Percentiles rank a stretch among this genome's conserved stretches.
Conservation (phyloP, 257 asterid species). For the Plectranthus barbatus region DNA sequence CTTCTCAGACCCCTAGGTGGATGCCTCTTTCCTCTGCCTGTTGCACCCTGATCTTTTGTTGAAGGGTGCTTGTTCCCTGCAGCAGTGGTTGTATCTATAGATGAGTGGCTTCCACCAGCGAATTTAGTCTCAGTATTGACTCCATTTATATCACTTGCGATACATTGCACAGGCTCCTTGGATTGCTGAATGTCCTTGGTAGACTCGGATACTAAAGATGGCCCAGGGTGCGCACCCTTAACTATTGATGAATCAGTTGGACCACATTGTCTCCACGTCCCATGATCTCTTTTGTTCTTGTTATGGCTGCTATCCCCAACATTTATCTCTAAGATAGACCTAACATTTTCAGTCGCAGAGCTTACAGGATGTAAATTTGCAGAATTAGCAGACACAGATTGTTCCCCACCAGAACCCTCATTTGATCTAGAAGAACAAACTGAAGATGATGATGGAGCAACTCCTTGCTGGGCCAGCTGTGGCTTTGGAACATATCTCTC, state of each 20-base stretch:
- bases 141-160: too few relatives aligned
- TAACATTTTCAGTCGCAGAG: constrained; percentile 23
- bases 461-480: constrained; percentile 82
- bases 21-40: constrained; percentile 59
- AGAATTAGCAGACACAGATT: constrained; percentile 20
- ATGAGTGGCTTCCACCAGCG: constrained; percentile 12
- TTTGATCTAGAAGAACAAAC: constrained; percentile 24
- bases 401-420: constrained; percentile 29
- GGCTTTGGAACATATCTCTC: constrained; percentile 95
- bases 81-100: constrained; percentile 15
- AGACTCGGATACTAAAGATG: constrained; percentile 32
- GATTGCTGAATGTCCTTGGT: constrained; percentile 23
- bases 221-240: constrained; percentile 21
- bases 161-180: constrained; percentile 21
- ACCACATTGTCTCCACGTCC: constrained; percentile 56
- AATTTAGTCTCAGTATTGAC: too few relatives aligned
- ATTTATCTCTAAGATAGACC: constrained; percentile 26
- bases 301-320: constrained; percentile 37
- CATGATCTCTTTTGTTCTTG: constrained; percentile 53
- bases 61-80: constrained; percentile 25
- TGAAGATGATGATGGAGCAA: constrained; percentile 32
- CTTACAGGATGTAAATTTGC: too few relatives aligned
- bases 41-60: constrained; percentile 43
- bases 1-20: constrained; percentile 33
- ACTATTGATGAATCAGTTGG: constrained; percentile 29